Base-by-base conservation (phyloP, 2,329 filamentous ascomycete genomes). In the Teratosphaeria zuluensis region DNA sequence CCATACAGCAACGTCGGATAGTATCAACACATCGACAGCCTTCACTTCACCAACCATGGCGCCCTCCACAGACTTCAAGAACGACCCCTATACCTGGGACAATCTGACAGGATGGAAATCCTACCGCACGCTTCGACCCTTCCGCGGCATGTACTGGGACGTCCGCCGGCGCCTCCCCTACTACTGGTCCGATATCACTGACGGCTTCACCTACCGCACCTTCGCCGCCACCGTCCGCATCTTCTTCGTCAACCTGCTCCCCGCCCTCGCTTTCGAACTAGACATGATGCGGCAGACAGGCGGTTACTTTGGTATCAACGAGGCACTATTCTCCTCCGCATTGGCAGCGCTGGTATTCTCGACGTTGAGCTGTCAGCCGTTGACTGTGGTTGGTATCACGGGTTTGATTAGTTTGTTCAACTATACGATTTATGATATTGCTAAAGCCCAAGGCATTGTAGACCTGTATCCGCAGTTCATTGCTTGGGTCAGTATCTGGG, bases 351-450 rank as follows among this genome's bases (percentile, higher is more conserved):
- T 82, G 63, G 76, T 83, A 1, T 83, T 83, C 67, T 81, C 78
- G 63, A 65, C 78, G 5, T 64, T 82, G 1, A 74, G 74, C 24
- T 78, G 76, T 32, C 81, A 83, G 64, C 81, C 81, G 0, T 68
- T 84, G 51, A 83, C 80, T 3, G 80, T 83, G 19, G 80, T 83
- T 16, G 81, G 81, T 4, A 79, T 83, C 42, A 83, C 80, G 4
- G 81, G 81, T 60, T 68, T 80, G 30, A 81, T 81, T 42, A 77
- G 76, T 8, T 58, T 74, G 42, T 84, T 84, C 73, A 83, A 83
- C 66, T 83, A 81, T 64, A 84, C 81, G 28, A 82, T 82, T 61
- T 84, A 81, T 69, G 79, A 83, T 59, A 83, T 84, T 56, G 74
- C 82, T 52, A 69, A 69, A 30, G 72, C 72, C 12, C 77, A 82